Conservation (phyloP, 495 filamentous ascomycete species). For the Penicillium desertorum region DNA sequence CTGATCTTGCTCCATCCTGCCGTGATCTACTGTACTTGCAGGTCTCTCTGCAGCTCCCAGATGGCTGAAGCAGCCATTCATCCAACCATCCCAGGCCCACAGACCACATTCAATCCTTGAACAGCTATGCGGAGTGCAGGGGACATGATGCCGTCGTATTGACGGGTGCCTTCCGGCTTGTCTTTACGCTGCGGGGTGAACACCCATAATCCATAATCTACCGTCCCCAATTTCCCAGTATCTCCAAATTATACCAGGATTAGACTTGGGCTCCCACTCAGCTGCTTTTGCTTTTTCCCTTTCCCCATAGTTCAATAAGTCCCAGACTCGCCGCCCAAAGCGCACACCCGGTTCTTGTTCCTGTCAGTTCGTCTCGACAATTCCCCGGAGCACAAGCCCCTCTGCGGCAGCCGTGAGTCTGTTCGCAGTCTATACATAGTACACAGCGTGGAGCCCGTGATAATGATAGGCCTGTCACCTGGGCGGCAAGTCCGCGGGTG, state of each 20-base stretch:
- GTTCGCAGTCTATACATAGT: conserved; percentile 25
- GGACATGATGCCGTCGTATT: conserved; percentile 7
- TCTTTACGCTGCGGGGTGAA: conserved; percentile 6
- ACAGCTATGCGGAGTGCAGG: conserved; percentile 10
- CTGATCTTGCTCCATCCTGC: conserved; percentile 1
- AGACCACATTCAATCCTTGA: conserved; percentile 11
- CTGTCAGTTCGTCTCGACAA: conserved; percentile 11
- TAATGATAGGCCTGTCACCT: conserved; percentile 24
- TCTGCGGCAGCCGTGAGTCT: conserved; percentile 17
- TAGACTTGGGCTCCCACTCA: background rate
- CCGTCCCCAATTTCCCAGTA: background rate
- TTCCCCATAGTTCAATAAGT: background rate
- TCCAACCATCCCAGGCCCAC: conserved; percentile 22
- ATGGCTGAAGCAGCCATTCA: conserved; percentile 22
- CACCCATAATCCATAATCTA: background rate
- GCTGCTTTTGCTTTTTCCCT: background rate
- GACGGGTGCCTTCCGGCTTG: background rate
- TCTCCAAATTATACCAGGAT: background rate
- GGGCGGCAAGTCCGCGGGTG: conserved; percentile 6
- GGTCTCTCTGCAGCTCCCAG: conserved; percentile 8
- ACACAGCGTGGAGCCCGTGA: background rate
- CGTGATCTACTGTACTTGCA: conserved; percentile 11
- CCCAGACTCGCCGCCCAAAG: conserved; percentile 17
- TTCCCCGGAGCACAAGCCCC: conserved; percentile 10
- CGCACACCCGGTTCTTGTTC: conserved; percentile 12